phyloP scores from a whole-genome alignment of 2,329 filamentous ascomycete species.

The Calonectria honghensis region DNA sequence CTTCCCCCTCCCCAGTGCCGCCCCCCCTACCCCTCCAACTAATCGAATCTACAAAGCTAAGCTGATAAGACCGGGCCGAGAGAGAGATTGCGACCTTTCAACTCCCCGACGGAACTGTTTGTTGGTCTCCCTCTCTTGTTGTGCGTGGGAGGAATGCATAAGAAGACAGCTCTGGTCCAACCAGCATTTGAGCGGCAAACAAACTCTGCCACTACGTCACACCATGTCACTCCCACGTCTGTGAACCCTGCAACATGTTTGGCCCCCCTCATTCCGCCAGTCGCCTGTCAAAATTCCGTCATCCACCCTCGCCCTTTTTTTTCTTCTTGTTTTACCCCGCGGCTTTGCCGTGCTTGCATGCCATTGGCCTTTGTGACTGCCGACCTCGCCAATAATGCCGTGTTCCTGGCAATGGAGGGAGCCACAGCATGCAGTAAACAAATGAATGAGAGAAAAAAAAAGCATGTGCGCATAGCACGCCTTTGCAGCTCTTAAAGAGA shows the following conservation, averaged over 20 bases:
- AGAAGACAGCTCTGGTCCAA: not conserved
- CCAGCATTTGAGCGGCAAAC: not conserved
- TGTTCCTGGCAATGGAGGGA: constrained; percentile 13
- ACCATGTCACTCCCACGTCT: constrained; percentile 30
- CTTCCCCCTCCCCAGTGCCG: not conserved
- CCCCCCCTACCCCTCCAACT: constrained; percentile 1
- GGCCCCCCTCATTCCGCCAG: constrained; percentile 12
- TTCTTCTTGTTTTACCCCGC: constrained; percentile 28
- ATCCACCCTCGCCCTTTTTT: not conserved
- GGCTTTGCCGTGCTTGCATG: constrained; percentile 29
- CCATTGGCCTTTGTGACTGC: constrained; percentile 10
- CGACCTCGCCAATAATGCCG: constrained; percentile 8
- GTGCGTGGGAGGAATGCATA: not conserved
- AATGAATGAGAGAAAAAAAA: not conserved
- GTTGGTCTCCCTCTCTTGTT: not conserved
- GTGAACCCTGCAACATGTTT: constrained; percentile 4
- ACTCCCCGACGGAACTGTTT: not conserved
- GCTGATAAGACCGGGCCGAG: constrained; percentile 24
- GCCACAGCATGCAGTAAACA: not conserved
- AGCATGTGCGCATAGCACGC: constrained; percentile 24
- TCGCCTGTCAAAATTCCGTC: constrained; percentile 28
- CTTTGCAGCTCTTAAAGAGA: not conserved
- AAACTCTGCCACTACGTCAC: constrained; percentile 27
- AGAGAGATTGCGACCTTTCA: constrained; percentile 9
- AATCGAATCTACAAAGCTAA: constrained; percentile 15